Percentiles rank a stretch among this genome's conserved stretches.
Conservation (phyloP, 495 filamentous ascomycete genomes). For the Gamarada debralockiae region DNA sequence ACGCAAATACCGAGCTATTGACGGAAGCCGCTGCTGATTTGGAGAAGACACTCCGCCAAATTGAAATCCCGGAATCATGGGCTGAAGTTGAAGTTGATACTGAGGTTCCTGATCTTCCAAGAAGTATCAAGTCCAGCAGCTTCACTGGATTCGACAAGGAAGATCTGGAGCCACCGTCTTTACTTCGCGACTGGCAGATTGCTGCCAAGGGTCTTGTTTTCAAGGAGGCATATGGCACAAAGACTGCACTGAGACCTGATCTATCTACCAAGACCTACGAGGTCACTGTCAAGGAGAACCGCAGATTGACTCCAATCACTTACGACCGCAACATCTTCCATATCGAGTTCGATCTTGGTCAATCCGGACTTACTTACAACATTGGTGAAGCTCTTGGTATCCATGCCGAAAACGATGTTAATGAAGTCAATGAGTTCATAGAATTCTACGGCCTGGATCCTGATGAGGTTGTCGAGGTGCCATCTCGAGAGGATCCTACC, state of each 20-base stretch:
- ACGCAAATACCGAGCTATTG: constrained; percentile 50
- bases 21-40: constrained; percentile 62
- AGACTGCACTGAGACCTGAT: constrained; percentile 75
- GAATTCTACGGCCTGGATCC: constrained; percentile 79
- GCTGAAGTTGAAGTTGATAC: constrained; percentile 58
- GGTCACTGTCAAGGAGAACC: constrained; percentile 90
- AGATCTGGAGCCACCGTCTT: constrained; percentile 59
- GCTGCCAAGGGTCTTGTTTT: constrained; percentile 86
- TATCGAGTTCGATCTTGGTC: constrained; percentile 94
- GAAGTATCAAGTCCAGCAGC: constrained; percentile 65
- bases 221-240: constrained; percentile 87
- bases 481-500: constrained; percentile 74
- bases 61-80: constrained; percentile 80
- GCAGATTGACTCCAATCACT: constrained; percentile 77
- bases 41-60: constrained; percentile 59
- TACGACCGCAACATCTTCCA: constrained; percentile 99
- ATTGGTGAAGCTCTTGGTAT: constrained; percentile 98
- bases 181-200: constrained; percentile 72
- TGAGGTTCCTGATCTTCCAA: constrained; percentile 46
- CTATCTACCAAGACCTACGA: constrained; percentile 79
- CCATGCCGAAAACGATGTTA: constrained; percentile 85
- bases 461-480: constrained; percentile 82
- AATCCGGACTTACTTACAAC: constrained; percentile 87
- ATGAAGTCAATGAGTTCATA: constrained; percentile 81
- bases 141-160: constrained; percentile 78